phyloP scores from a whole-genome alignment of 1,284 basidiomycete genomes.

The Termitomyces sp. region DNA sequence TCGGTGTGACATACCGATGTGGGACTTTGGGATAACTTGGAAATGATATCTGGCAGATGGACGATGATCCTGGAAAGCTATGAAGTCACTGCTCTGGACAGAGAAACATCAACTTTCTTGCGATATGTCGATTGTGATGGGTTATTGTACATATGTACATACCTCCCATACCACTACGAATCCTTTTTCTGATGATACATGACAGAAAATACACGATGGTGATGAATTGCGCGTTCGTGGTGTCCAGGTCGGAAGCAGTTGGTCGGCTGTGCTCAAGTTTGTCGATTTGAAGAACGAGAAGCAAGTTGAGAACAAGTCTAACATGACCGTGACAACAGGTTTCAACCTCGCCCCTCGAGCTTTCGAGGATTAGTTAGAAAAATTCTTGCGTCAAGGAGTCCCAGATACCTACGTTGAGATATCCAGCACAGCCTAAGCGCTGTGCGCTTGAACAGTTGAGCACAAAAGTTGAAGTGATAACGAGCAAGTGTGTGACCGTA shows the following conservation, averaged over 20 bases:
- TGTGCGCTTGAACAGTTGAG: too few species aligned
- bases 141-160: too few species aligned
- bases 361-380: neutral
- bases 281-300: constrained; percentile 9
- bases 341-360: neutral
- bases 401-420: too few species aligned
- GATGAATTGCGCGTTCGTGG: neutral
- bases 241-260: neutral
- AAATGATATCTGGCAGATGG: constrained; percentile 62
- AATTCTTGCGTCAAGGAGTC: too few species aligned
- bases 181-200: constrained; percentile 46
- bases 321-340: constrained; percentile 11
- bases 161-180: constrained; percentile 64
- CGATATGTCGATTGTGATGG: neutral
- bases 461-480: too few species aligned
- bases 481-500: too few species aligned
- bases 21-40: constrained; percentile 59
- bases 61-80: constrained; percentile 61
- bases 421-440: too few species aligned
- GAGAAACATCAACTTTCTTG: neutral
- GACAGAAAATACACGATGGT: constrained; percentile 45
- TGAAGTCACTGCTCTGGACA: constrained; percentile 48
- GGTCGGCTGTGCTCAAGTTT: constrained; percentile 1
- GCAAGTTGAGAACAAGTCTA: constrained; percentile 7
- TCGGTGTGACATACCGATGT: constrained; percentile 43